Evolutionary conservation across 768 basidiomycete species (phyloP).

Genomic region (Clitopilus passeckerianus): DNA sequence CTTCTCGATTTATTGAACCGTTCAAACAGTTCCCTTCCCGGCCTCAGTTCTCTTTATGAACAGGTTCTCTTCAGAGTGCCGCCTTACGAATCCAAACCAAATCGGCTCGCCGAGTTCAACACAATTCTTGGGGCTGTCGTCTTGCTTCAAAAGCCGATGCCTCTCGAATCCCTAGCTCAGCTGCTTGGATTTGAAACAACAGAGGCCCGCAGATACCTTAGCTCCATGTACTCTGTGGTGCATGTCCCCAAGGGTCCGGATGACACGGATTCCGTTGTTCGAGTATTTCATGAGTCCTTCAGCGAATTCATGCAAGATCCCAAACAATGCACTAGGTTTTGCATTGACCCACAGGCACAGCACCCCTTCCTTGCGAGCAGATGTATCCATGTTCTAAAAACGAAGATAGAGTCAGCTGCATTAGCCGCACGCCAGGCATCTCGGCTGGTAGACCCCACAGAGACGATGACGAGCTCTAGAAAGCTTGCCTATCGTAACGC

Average conservation of each 20-base stretch:
- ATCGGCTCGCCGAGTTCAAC: neutral
- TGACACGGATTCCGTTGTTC: neutral
- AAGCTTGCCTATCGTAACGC: too few species aligned
- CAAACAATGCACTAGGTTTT: too few species aligned
- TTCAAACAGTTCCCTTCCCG: neutral
- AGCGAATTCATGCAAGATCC: neutral
- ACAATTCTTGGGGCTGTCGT: neutral
- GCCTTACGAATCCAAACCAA: too few species aligned
- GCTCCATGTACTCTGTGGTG: neutral
- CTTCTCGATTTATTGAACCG: neutral
- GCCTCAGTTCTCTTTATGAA: neutral
- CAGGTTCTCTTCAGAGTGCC: neutral
- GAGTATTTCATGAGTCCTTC: neutral
- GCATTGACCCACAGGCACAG: neutral
- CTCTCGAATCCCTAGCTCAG: neutral
- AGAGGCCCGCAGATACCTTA: neutral
- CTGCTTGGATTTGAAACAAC: neutral
- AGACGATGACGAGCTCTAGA: too few species aligned
- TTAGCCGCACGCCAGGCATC: too few species aligned
- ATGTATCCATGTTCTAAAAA: neutral
- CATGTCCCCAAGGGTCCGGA: neutral
- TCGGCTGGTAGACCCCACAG: too few species aligned
- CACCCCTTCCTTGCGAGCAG: neutral
- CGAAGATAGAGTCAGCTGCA: too few species aligned
- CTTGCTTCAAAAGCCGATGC: neutral